These are phyloP conservation scores for Kodamaea nitidulidarum DNA, from an alignment of 805 yeast species.

Conservation along the genomic window DNA sequence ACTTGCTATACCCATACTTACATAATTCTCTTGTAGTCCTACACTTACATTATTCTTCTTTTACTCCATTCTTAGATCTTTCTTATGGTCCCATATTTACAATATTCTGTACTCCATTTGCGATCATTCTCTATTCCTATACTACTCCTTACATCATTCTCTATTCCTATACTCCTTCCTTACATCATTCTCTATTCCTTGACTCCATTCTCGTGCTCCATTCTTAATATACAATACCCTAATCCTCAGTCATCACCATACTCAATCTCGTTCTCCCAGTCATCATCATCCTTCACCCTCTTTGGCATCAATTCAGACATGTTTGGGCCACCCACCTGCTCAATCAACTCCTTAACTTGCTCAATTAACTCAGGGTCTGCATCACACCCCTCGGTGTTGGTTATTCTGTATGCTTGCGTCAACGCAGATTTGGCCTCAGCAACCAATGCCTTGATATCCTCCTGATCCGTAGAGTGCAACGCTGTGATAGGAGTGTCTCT, in stretches of 20 bases:
- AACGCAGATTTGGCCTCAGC: slow-evolving; percentile 43
- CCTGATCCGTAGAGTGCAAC: slow-evolving; percentile 19
- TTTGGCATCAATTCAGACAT: slow-evolving; percentile 39
- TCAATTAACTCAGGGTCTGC: slow-evolving; percentile 56
- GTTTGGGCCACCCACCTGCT: slow-evolving; percentile 59
- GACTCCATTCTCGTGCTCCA: too few relatives aligned
- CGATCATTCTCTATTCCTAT: too few relatives aligned
- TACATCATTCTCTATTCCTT: too few relatives aligned
- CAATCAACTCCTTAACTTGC: slow-evolving; percentile 49
- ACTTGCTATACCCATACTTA: too few relatives aligned
- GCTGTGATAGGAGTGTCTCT: slow-evolving; percentile 31
- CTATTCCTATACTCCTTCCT: too few relatives aligned
- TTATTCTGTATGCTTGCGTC: slow-evolving; percentile 42
- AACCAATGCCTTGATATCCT: slow-evolving; percentile 26
- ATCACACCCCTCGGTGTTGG: slow-evolving; percentile 36
- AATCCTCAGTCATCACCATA: too few relatives aligned
- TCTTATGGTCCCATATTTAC: too few relatives aligned
- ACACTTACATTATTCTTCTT: too few relatives aligned
- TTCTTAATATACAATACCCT: not conserved
- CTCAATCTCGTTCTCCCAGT: slow-evolving; percentile 54
- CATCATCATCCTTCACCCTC: slow-evolving; percentile 30
- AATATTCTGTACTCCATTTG: too few relatives aligned
- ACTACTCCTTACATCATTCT: too few relatives aligned
- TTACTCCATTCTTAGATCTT: too few relatives aligned
- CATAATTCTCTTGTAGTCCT: too few relatives aligned